phyloP scores from a whole-genome alignment of 129 eudicot species.

The Erigeron canadensis region DNA sequence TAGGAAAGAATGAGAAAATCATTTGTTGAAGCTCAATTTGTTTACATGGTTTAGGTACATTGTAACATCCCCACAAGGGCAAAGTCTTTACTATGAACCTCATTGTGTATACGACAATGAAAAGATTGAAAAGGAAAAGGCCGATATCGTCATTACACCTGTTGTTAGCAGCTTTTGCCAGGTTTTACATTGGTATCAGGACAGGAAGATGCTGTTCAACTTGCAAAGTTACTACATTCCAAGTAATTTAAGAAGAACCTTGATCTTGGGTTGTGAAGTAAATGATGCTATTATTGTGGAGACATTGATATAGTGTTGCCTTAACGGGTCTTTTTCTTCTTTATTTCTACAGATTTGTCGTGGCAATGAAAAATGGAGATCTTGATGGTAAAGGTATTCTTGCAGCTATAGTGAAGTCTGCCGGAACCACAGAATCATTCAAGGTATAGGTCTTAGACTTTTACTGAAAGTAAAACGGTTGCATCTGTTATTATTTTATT shows the following conservation, averaged over 20 bases:
- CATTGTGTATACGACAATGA: conserved; percentile 76
- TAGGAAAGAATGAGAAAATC: not conserved
- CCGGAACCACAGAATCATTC: conserved; percentile 83
- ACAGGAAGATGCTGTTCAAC: conserved; percentile 92
- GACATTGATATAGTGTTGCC: not conserved
- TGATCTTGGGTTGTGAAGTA: not conserved
- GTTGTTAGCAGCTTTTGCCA: conserved; percentile 81
- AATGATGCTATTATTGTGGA: not conserved
- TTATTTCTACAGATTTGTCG: conserved; percentile 54
- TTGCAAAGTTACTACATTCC: conserved; percentile 69
- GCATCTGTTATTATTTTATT: not conserved
- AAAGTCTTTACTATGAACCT: conserved; percentile 83
- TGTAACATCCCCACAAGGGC: conserved; percentile 65
- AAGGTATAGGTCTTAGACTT: conserved; percentile 52
- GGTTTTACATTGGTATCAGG: conserved; percentile 83
- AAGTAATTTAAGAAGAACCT: conserved; percentile 42
- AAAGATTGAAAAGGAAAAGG: conserved; percentile 55
- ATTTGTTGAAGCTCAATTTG: not conserved
- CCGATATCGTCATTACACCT: conserved; percentile 91
- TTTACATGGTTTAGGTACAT: conserved; percentile 54
- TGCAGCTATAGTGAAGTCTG: conserved; percentile 53
- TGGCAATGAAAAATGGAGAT: conserved; percentile 90
- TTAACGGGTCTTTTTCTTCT: conserved; percentile 4
- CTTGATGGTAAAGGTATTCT: conserved; percentile 90
- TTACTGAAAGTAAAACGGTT: not conserved